These are phyloP conservation scores for Paecilomyces formosus DNA, from an alignment of 2,329 filamentous ascomycete species.

Conservation along the genomic window DNA sequence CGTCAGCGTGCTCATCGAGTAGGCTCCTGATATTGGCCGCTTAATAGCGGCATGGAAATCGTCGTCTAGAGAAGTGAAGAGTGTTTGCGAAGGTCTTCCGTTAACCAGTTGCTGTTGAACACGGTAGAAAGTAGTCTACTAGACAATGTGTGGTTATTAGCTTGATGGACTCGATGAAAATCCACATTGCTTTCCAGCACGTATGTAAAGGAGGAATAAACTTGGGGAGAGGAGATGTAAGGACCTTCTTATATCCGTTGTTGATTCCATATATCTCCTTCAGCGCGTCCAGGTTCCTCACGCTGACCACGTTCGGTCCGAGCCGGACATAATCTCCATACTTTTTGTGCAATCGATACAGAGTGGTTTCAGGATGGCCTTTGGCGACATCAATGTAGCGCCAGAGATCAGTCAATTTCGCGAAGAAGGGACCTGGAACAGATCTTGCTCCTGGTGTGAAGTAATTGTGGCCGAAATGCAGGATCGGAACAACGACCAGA, in stretches of 20 bases:
- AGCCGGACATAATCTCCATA: slow-evolving; percentile 13
- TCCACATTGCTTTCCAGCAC: too few relatives aligned
- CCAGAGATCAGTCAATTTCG: slow-evolving; percentile 1
- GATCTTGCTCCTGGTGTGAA: not conserved
- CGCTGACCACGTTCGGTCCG: slow-evolving; percentile 15
- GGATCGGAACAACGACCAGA: slow-evolving; percentile 1
- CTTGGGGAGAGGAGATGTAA: not conserved
- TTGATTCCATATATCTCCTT: not conserved
- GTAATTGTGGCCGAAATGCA: slow-evolving; percentile 1
- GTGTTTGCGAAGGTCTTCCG: slow-evolving; percentile 11
- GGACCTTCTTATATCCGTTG: not conserved
- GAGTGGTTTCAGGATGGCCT: not conserved
- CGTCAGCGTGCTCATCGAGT: slow-evolving; percentile 35
- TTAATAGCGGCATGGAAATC: slow-evolving; percentile 34
- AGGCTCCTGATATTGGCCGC: slow-evolving; percentile 30
- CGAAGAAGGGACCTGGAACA: slow-evolving; percentile 6
- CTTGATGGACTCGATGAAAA: not conserved
- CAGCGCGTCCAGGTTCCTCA: slow-evolving; percentile 9
- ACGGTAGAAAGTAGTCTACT: slow-evolving; percentile 3
- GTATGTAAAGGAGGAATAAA: not conserved
- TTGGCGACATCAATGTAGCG: slow-evolving; percentile 1
- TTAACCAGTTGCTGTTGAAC: slow-evolving; percentile 15
- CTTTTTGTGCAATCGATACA: slow-evolving; percentile 9
- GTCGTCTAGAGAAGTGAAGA: slow-evolving; percentile 21
- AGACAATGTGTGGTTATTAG: not conserved